These are phyloP conservation scores for Cerrena zonata DNA, from an alignment of 1,284 basidiomycete genomes.

Conservation along the genomic window DNA sequence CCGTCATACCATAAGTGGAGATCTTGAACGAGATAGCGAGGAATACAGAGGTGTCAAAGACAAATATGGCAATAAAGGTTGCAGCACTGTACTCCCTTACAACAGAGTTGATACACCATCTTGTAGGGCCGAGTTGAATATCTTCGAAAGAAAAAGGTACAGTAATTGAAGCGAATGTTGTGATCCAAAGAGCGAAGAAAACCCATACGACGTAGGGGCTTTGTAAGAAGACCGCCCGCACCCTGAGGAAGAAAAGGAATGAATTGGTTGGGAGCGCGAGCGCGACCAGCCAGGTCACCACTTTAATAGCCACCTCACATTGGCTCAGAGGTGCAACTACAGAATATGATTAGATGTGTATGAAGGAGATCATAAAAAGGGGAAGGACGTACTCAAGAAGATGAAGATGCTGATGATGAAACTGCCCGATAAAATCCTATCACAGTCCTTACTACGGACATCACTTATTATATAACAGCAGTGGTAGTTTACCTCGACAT, in stretches of 20 bases:
- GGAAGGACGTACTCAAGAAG: background rate
- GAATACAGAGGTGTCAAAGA: constrained; percentile 6
- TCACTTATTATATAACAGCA: background rate
- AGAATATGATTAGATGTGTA: too few relatives aligned
- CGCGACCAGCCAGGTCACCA: constrained; percentile 3
- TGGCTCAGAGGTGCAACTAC: constrained; percentile 3
- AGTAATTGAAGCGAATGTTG: constrained; percentile 4
- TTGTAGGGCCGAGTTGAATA: constrained; percentile 4
- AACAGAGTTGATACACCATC: constrained; percentile 3
- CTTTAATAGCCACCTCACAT: constrained; percentile 3
- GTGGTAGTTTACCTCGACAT: constrained; percentile 7
- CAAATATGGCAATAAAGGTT: constrained; percentile 3
- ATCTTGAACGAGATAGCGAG: constrained; percentile 4
- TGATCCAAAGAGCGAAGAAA: constrained; percentile 5
- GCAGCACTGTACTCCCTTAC: constrained; percentile 2
- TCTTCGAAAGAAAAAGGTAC: constrained; percentile 5
- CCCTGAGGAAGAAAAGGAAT: constrained; percentile 7
- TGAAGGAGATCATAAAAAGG: background rate
- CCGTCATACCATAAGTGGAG: constrained; percentile 4
- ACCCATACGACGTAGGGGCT: background rate
- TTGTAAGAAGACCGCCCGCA: constrained; percentile 5
- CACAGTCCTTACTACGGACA: background rate
- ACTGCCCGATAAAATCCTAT: background rate
- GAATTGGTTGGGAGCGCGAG: constrained; percentile 4
- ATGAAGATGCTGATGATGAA: background rate